Evolutionary conservation across 345 rosid species (phyloP).

Genomic region (Ricinus communis): DNA sequence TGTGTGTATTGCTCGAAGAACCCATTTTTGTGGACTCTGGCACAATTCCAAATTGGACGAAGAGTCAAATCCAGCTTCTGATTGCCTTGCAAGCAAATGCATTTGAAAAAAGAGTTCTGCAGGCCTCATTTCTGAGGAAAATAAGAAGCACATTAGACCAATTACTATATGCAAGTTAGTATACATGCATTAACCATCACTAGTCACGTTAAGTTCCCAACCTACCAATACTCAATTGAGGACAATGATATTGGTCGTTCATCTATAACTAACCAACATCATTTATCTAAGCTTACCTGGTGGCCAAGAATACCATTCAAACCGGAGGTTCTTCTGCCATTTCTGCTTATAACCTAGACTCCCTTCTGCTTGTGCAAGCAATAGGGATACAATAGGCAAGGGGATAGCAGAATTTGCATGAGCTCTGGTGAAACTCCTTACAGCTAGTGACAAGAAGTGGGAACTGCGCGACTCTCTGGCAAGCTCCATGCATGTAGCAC

Average conservation of each 20-base stretch:
- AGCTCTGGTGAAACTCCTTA: slow-evolving; percentile 63
- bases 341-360: slow-evolving; percentile 71
- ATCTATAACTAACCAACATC: too few species aligned
- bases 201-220: not conserved
- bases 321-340: slow-evolving; percentile 77
- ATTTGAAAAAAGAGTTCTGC: slow-evolving; percentile 89
- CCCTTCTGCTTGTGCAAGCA: slow-evolving; percentile 91
- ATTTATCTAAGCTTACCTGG: slow-evolving; percentile 51
- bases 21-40: slow-evolving; percentile 78
- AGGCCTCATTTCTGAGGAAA: slow-evolving; percentile 73
- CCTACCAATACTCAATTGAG: not conserved
- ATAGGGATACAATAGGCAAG: slow-evolving; percentile 61
- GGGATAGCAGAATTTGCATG: slow-evolving; percentile 45
- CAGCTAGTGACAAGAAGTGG: slow-evolving; percentile 53
- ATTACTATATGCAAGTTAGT: too few species aligned
- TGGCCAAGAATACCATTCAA: slow-evolving; percentile 91
- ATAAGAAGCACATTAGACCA: slow-evolving; percentile 6
- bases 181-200: not conserved
- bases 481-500: slow-evolving; percentile 65
- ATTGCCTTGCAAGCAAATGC: slow-evolving; percentile 74
- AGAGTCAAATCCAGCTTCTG: slow-evolving; percentile 34
- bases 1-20: slow-evolving; percentile 80
- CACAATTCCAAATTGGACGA: slow-evolving; percentile 45
- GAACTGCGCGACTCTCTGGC: slow-evolving; percentile 60
- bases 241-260: too few species aligned